Percentiles rank a stretch among this genome's conserved stretches.
These are phyloP conservation scores for Saturnispora saitoi DNA, from an alignment of 805 yeast species.

Conservation along the genomic window DNA sequence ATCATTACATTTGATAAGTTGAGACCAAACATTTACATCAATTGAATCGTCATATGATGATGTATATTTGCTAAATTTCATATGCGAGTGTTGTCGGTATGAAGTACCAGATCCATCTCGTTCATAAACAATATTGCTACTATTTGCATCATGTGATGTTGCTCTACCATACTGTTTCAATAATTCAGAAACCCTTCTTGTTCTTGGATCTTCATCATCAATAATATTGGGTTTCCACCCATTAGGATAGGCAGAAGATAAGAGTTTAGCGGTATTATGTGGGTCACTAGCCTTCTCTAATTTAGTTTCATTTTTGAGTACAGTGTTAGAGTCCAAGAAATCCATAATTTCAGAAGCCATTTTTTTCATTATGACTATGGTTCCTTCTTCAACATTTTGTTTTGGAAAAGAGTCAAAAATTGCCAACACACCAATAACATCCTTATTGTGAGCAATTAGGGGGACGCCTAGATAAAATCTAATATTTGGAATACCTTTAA, in stretches of 20 bases:
- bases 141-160: conserved; percentile 32
- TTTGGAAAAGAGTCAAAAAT: conserved; percentile 14
- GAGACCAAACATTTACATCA: conserved; percentile 31
- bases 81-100: conserved; percentile 41
- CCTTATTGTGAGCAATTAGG: conserved; percentile 31
- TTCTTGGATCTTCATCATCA: neutral
- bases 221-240: neutral
- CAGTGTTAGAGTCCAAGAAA: conserved; percentile 25
- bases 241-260: too few species aligned
- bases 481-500: conserved; percentile 50
- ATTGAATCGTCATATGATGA: conserved; percentile 21
- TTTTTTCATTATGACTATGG: conserved; percentile 30
- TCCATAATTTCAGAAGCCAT: conserved; percentile 36
- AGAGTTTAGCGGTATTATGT: too few species aligned
- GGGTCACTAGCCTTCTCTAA: too few species aligned
- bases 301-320: neutral
- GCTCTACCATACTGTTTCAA: conserved; percentile 48
- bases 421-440: conserved; percentile 15
- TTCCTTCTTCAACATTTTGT: conserved; percentile 28
- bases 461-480: conserved; percentile 63
- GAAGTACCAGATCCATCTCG: conserved; percentile 59
- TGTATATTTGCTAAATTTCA: conserved; percentile 33
- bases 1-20: conserved; percentile 30
- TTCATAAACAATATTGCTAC: conserved; percentile 40
- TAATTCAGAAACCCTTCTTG: conserved; percentile 8